Percentiles rank a stretch among this genome's conserved stretches.
phyloP scores from a whole-genome alignment of 1,139 yeast genomes.

The Diutina siamensis region DNA sequence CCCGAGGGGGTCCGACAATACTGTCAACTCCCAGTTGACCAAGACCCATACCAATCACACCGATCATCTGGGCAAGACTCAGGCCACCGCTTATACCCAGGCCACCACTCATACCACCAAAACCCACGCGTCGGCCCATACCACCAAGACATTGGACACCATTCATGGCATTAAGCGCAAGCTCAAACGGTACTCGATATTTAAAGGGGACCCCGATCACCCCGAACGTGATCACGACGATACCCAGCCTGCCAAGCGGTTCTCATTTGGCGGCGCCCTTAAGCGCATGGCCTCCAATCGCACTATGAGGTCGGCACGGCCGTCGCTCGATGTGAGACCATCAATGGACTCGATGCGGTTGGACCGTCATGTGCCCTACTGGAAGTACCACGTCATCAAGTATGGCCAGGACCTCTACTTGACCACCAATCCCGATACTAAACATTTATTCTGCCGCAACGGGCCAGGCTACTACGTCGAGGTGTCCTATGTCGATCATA shows the following conservation, averaged over 20 bases:
- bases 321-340: not conserved
- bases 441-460: constrained; percentile 41
- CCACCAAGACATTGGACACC: not conserved
- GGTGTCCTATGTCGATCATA: constrained; percentile 12
- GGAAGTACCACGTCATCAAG: constrained; percentile 50
- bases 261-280: not conserved
- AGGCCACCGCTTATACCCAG: not conserved
- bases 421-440: constrained; percentile 47
- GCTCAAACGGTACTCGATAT: not conserved
- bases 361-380: constrained; percentile 17
- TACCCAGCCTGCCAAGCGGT: not conserved
- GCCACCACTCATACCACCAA: not conserved
- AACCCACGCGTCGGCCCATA: not conserved
- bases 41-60: not conserved
- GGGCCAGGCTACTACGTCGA: constrained; percentile 49
- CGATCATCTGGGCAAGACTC: not conserved
- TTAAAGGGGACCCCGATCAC: not conserved
- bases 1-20: not conserved
- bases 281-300: not conserved
- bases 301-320: not conserved
- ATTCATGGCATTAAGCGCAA: not conserved
- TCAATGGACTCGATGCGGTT: not conserved
- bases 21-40: not conserved
- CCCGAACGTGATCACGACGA: not conserved
- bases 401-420: constrained; percentile 40